A percentile compares a stretch with the other conserved stretches of the same genome.
phyloP scores from a whole-genome alignment of 2,329 filamentous ascomycete species.

The Huntiella decipiens region DNA sequence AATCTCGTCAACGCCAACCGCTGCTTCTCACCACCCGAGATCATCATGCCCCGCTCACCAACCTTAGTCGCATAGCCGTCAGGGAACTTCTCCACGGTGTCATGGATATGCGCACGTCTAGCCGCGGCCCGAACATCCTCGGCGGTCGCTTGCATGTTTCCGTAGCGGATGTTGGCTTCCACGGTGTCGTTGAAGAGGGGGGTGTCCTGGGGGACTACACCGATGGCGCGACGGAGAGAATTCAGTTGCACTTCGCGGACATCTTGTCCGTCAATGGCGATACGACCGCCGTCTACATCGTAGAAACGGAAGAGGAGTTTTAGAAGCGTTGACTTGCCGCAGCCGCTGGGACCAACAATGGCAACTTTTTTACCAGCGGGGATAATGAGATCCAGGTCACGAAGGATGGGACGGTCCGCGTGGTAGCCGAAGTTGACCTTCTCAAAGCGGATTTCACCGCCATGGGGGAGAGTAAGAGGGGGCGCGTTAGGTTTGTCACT shows the following conservation, averaged over 20 bases:
- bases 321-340: conserved; percentile 87
- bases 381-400: conserved; percentile 69
- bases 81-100: conserved; percentile 60
- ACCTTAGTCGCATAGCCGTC: conserved; percentile 85
- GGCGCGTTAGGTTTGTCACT: conserved; percentile 58
- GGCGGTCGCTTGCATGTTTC: conserved; percentile 54
- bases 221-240: conserved; percentile 67
- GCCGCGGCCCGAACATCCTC: conserved; percentile 63
- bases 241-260: conserved; percentile 67
- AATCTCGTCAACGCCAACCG: conserved; percentile 67
- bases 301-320: conserved; percentile 88
- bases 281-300: conserved; percentile 67
- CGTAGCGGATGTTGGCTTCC: conserved; percentile 88
- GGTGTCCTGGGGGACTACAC: conserved; percentile 92
- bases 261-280: conserved; percentile 85
- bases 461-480: conserved; percentile 49
- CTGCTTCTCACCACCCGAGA: conserved; percentile 87
- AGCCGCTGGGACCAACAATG: conserved; percentile 85
- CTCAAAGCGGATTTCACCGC: conserved; percentile 84
- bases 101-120: conserved; percentile 65
- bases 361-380: conserved; percentile 92
- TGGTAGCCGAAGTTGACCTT: conserved; percentile 92
- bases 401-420: conserved; percentile 67
- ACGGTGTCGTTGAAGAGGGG: conserved; percentile 95
- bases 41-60: conserved; percentile 90